Evolutionary conservation across 345 rosid species (phyloP).

Genomic region (Durio zibethinus): DNA sequence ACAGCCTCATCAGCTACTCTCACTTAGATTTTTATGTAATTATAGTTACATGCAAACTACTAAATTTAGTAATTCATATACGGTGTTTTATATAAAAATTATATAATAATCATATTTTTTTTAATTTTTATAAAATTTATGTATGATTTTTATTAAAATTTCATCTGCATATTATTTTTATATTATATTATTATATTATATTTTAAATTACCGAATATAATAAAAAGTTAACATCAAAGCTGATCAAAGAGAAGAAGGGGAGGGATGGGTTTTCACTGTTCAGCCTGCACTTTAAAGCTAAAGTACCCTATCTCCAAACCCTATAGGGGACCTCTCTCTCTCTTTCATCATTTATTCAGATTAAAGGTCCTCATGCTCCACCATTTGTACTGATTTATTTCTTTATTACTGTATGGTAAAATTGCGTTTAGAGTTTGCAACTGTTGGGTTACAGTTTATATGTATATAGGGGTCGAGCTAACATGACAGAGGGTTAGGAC

Average conservation of each 20-base stretch:
- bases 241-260: neutral
- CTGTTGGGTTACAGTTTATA: slow-evolving; percentile 1
- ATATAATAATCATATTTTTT: no score
- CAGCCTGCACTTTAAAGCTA: slow-evolving; percentile 14
- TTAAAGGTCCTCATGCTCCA: slow-evolving; percentile 22
- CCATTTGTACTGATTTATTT: neutral
- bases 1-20: neutral
- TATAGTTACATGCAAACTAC: slow-evolving; percentile 15
- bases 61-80: no score
- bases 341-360: slow-evolving; percentile 40
- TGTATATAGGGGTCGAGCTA: neutral
- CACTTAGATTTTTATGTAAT: neutral
- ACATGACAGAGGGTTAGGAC: slow-evolving; percentile 19
- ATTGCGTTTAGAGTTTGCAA: slow-evolving; percentile 7
- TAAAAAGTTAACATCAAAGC: slow-evolving; percentile 41
- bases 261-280: neutral
- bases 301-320: slow-evolving; percentile 29
- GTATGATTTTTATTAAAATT: no score
- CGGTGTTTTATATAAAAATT: no score
- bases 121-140: no score
- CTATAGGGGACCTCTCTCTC: slow-evolving; percentile 33
- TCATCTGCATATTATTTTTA: no score
- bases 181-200: no score
- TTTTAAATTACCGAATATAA: no score
- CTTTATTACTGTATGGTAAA: neutral